Evolutionary conservation across 176 grass and related monocot species (phyloP).

Genomic region (Typha latifolia): DNA sequence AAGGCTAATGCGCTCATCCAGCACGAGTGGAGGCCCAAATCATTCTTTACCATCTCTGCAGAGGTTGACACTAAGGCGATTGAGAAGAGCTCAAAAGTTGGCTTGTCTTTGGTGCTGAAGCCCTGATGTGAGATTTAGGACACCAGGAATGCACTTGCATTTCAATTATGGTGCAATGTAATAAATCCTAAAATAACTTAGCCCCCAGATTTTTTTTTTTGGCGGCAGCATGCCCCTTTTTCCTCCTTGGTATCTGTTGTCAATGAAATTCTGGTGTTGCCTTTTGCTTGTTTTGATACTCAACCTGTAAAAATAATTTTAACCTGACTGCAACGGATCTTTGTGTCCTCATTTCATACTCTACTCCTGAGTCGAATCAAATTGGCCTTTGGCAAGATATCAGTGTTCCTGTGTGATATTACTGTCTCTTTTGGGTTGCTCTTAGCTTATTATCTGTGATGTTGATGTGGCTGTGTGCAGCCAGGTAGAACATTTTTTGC

Average conservation of each 20-base stretch:
- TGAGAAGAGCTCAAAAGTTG: slow-evolving; percentile 51
- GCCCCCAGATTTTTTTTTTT: too few relatives aligned
- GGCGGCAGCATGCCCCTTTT: neutral
- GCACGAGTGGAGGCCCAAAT: slow-evolving; percentile 60
- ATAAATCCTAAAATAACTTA: neutral
- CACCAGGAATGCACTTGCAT: neutral
- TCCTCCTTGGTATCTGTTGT: neutral
- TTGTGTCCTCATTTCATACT: too few relatives aligned
- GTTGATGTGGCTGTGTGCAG: neutral
- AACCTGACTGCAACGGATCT: too few relatives aligned
- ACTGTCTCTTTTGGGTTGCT: neutral
- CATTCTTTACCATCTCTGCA: slow-evolving; percentile 45
- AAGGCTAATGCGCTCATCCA: slow-evolving; percentile 64
- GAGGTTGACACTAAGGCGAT: slow-evolving; percentile 60
- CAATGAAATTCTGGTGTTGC: neutral
- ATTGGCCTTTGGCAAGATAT: too few relatives aligned
- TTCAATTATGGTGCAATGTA: neutral
- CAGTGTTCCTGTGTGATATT: neutral
- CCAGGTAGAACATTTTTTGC: neutral
- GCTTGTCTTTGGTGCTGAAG: slow-evolving; percentile 53
- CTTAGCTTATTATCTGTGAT: neutral
- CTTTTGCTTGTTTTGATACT: neutral
- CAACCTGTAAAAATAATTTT: neutral
- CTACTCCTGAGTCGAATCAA: too few relatives aligned
- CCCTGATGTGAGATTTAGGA: slow-evolving; percentile 28